Evolutionary conservation across 441 rosid species (phyloP), one percentile per base, ranked within the genome.

Genomic region (Capsella rubella): DNA sequence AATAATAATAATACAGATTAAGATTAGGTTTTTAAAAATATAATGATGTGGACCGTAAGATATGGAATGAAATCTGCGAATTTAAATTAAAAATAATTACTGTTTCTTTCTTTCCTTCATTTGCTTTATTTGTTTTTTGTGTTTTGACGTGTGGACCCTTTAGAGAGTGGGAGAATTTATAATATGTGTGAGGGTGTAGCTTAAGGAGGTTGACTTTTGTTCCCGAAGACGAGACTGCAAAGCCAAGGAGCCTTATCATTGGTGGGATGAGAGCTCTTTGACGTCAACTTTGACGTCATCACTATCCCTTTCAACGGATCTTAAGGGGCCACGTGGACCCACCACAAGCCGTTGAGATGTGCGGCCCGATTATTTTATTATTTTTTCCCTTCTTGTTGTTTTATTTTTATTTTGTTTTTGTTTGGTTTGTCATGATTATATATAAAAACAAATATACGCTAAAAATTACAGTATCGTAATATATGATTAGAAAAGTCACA

Each of bases 191-290:
- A 31, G 58, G 64, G 69, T 47, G 77, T 71, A 59, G 58, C 73
- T 71, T 64, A 65, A 73, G 69, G 43, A 71, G 58, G 77, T 77
- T 77, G 77, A 77, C 77, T 77, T 77, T 77, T 34, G 64, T 10
- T 66, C 42, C 72, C 42, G 10, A 15, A 71, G 72, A 57, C 57
- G 67, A 63, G 43, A 60, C 69, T 72, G 64, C 51, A 35, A 77
- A 78, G 77, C 77, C 5, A 72, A 72, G 80, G 53, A 66, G 73
- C 54, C 65, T n/a, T 16, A 52, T 58, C 73, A 52, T 66, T 47
- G 68, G 73, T 47, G 63, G 63, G 69, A 16, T 77, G 80, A 71
- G 56, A 8, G 42, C 25, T 27, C 56, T 53, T 45, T 63, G 73
- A 77, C 77, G 80, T 66, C 6, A 37, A 65, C 13, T 16, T 51